Conservation (phyloP, 2,329 filamentous ascomycete genomes). For the Pestalotiopsis sp. region DNA sequence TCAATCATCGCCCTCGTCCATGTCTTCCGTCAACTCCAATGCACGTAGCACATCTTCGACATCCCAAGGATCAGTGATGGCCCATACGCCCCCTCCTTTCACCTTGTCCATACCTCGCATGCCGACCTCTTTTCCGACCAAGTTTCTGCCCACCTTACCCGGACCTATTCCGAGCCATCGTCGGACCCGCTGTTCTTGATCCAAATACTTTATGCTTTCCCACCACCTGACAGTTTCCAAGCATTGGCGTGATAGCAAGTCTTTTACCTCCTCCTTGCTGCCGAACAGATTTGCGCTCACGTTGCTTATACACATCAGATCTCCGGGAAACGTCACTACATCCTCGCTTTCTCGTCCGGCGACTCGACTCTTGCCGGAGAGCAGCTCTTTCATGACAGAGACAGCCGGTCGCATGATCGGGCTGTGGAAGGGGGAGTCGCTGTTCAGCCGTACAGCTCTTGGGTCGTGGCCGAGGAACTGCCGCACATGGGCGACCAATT, state of each 20-base stretch:
- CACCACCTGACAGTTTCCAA: constrained; percentile 96
- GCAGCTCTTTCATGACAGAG: constrained; percentile 67
- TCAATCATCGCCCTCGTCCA: constrained; percentile 48
- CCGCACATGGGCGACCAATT: constrained; percentile 78
- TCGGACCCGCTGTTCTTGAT: constrained; percentile 77
- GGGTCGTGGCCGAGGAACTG: constrained; percentile 93
- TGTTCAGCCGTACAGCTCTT: constrained; percentile 80
- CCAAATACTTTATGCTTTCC: constrained; percentile 87
- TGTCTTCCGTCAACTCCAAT: constrained; percentile 62
- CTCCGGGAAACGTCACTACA: constrained; percentile 73
- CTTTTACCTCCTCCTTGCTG: constrained; percentile 72
- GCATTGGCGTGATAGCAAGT: constrained; percentile 76
- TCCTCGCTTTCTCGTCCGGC: constrained; percentile 57
- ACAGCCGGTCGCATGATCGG: constrained; percentile 88
- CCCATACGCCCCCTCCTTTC: constrained; percentile 92
- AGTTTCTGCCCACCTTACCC: constrained; percentile 87
- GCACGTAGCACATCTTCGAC: constrained; percentile 68
- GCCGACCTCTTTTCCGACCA: constrained; percentile 93
- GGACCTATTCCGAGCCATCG: constrained; percentile 92
- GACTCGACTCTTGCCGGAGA: constrained; percentile 59
- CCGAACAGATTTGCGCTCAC: constrained; percentile 78
- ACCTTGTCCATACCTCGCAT: constrained; percentile 76
- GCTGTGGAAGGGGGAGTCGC: constrained; percentile 87
- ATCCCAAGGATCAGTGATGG: constrained; percentile 77
- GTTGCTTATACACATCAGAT: constrained; percentile 81